A percentile compares a stretch with the other conserved stretches of the same genome.
phyloP scores from a whole-genome alignment of 306 rosid species.

The Rosa lucieae region DNA sequence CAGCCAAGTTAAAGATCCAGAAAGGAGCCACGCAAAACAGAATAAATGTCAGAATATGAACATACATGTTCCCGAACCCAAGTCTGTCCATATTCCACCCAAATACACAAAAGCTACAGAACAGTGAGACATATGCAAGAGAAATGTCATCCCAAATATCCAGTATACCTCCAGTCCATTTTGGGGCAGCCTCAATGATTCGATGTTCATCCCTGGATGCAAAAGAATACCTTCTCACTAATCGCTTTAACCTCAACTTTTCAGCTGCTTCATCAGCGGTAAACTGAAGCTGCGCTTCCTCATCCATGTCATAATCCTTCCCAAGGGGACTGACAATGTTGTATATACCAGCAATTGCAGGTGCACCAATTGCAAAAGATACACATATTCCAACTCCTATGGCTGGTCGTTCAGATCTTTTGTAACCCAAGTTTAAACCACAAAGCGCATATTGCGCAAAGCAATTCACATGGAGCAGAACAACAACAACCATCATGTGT shows the following conservation, averaged over 20 bases:
- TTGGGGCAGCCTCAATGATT: conserved; percentile 44
- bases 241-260: conserved; percentile 35
- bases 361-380: conserved; percentile 70
- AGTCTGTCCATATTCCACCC: conserved; percentile 99
- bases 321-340: conserved; percentile 81
- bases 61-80: conserved; percentile 94
- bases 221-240: conserved; percentile 61
- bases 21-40: conserved; percentile 91
- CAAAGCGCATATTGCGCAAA: conserved; percentile 91
- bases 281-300: conserved; percentile 62
- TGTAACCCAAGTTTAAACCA: conserved; percentile 80
- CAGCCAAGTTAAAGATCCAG: conserved; percentile 83
- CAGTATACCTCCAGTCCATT: conserved; percentile 86
- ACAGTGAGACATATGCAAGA: conserved; percentile 71
- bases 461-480: conserved; percentile 79
- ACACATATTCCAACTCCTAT: conserved; percentile 79
- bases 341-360: conserved; percentile 80
- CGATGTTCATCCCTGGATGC: conserved; percentile 47
- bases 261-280: conserved; percentile 29
- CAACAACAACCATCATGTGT: conserved; percentile 88
- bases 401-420: conserved; percentile 75
- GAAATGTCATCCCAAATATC: conserved; percentile 85
- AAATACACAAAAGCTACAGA: conserved; percentile 80
- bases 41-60: conserved; percentile 77
- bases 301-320: conserved; percentile 69